Evolutionary conservation across 23 red algal species (phyloP), one percentile per base, ranked within the genome.

Genomic region (Agarophyton chilense): DNA sequence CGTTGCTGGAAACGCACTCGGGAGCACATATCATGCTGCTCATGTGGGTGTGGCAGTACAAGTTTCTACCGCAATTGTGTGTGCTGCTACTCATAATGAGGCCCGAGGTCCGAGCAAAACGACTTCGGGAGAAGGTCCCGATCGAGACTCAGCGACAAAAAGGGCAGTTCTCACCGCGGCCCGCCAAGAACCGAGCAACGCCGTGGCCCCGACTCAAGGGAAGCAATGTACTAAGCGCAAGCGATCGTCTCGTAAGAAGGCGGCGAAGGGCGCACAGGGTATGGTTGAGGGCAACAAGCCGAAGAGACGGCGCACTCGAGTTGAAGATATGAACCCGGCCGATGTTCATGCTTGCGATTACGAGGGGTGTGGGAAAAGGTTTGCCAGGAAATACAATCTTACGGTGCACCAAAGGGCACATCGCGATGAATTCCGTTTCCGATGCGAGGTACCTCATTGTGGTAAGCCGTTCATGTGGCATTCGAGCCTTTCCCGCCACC

Each of bases 311-410:
- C 67, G 85, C 25, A 89, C 85, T 13, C 18, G 85, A 18, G 73
- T 79, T 5, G 73, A 89, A 49, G 85, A 79, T 18, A 73, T 89
- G 85, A 44, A 78, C 7, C 85, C 85, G 0, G 52, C 71, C 25
- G 34, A 78, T 31, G 85, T 89, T 12, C 53, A 91, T 42, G 77
- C 51, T 0, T 91, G 88, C 52, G 43, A 57, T 9, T 84, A 41
- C 39, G 17, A 26, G 22, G 89, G 44, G 8, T 96, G 88, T 38
- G 71, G 77, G 18, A 89, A 78, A 36, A 76, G 52, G 49, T 93
- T 96, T 74, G 90, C 81, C 6, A 89, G 92, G 72, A 39, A 65
- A 24, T 96, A 83, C 38, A 96, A 96, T 79, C 90, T 93, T 8
- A 89, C 80, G 78, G 60, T 79, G n/a, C 94, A 96, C 39, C 43